Conservation (phyloP, 2,329 filamentous ascomycete genomes). For the Cladosporium sphaerospermum region DNA sequence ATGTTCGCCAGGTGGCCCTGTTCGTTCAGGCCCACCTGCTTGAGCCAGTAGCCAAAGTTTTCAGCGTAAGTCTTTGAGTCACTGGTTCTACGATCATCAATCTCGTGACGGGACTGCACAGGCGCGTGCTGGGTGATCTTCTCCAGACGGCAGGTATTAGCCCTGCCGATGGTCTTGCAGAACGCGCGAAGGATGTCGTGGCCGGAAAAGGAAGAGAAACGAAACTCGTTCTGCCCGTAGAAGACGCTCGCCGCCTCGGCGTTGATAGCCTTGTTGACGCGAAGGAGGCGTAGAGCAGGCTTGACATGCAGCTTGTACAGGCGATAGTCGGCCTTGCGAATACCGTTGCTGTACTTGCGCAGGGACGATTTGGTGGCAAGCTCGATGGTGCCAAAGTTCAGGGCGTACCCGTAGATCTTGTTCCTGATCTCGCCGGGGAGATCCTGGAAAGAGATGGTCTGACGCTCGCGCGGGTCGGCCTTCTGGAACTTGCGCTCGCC, state of each 20-base stretch:
- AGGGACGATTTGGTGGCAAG: neutral
- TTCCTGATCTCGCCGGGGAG: slow-evolving; percentile 10
- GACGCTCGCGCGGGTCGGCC: neutral
- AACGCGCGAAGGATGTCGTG: slow-evolving; percentile 9
- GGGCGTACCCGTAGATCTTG: slow-evolving; percentile 5
- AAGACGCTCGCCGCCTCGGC: slow-evolving; percentile 37
- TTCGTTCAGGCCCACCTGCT: neutral
- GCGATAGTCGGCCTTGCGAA: neutral
- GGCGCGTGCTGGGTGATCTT: slow-evolving; percentile 11
- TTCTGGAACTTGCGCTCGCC: slow-evolving; percentile 4
- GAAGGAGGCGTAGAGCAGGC: slow-evolving; percentile 8
- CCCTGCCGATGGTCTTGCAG: slow-evolving; percentile 6
- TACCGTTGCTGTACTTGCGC: neutral
- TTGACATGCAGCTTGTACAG: neutral
- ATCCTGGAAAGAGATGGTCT: slow-evolving; percentile 4
- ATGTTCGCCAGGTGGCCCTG: neutral
- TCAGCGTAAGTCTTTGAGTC: neutral
- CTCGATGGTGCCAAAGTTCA: neutral
- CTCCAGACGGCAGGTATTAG: slow-evolving; percentile 5
- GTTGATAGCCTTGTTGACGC: slow-evolving; percentile 25
- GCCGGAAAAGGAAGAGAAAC: slow-evolving; percentile 14
- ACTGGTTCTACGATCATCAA: neutral
- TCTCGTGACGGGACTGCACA: neutral
- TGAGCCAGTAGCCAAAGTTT: neutral
- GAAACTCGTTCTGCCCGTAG: slow-evolving; percentile 42